Evolutionary conservation across 2,329 filamentous ascomycete species (phyloP).

Genomic region (Bimuria novae-zelandiae): DNA sequence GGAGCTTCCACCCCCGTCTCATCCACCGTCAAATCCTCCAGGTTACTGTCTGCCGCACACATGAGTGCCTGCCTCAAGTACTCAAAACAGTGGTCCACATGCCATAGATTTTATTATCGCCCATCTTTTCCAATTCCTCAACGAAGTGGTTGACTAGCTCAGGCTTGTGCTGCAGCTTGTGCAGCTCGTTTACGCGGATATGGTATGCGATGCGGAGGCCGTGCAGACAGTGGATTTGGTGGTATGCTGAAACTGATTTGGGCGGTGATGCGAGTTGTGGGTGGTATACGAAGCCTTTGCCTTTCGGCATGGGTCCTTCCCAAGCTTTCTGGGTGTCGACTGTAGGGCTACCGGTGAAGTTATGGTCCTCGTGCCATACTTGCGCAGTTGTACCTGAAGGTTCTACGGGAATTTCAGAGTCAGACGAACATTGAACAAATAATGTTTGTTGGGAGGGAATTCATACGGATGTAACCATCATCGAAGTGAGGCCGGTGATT

Average conservation of each 20-base stretch:
- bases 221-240: slow-evolving; percentile 10
- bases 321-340: slow-evolving; percentile 10
- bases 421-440: background rate
- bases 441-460: background rate
- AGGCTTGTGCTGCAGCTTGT: slow-evolving; percentile 1
- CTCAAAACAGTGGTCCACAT: slow-evolving; percentile 20
- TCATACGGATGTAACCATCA: background rate
- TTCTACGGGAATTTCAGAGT: background rate
- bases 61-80: slow-evolving; percentile 19
- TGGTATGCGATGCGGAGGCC: slow-evolving; percentile 1
- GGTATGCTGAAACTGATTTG: slow-evolving; percentile 4
- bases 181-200: slow-evolving; percentile 1
- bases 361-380: slow-evolving; percentile 8
- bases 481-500: background rate
- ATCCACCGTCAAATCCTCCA: slow-evolving; percentile 12
- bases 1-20: slow-evolving; percentile 11
- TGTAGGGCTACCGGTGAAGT: slow-evolving; percentile 3
- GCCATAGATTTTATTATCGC: slow-evolving; percentile 1
- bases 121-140: background rate
- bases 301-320: slow-evolving; percentile 9
- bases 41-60: slow-evolving; percentile 18
- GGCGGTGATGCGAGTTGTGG: background rate
- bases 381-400: background rate
- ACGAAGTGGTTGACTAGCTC: background rate
- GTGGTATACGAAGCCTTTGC: slow-evolving; percentile 11